These are phyloP conservation scores for Coemansia sp. DNA, from an alignment of 192 early-diverging fungal species.

Conservation along the genomic window DNA sequence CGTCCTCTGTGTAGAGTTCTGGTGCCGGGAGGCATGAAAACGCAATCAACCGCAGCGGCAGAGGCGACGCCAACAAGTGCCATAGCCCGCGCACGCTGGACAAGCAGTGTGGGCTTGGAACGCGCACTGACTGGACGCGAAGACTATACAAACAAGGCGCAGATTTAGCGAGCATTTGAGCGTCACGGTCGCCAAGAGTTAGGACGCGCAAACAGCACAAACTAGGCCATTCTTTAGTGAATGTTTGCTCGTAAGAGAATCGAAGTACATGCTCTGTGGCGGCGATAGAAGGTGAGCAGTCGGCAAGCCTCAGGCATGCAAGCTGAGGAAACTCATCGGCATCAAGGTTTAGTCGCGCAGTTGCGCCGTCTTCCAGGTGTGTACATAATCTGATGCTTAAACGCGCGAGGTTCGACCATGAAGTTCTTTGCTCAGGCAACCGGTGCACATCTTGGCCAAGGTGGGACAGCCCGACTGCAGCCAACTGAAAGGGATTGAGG, in stretches of 20 bases:
- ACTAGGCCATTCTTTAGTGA: constrained; percentile 26
- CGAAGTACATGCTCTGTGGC: constrained; percentile 6
- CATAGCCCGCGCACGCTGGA: constrained; percentile 8
- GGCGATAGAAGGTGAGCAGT: neutral
- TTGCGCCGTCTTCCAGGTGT: neutral
- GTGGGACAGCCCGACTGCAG: constrained; percentile 6
- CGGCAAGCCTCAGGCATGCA: constrained; percentile 4
- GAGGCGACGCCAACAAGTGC: constrained; percentile 16
- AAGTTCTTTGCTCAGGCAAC: neutral
- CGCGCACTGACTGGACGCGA: constrained; percentile 1
- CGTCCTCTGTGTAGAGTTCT: neutral
- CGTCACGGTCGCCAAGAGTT: constrained; percentile 9
- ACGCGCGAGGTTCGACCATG: constrained; percentile 2
- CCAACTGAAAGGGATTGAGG: constrained; percentile 18
- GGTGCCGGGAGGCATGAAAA: neutral
- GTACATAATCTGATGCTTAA: constrained; percentile 11
- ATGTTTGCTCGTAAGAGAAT: constrained; percentile 19
- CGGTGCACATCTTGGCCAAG: neutral
- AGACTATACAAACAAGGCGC: constrained; percentile 8
- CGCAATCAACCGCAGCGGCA: constrained; percentile 1
- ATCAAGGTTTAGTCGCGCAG: constrained; percentile 6
- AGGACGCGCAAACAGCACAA: constrained; percentile 10
- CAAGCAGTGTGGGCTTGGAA: neutral
- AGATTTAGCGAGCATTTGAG: constrained; percentile 4
- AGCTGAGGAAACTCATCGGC: constrained; percentile 33